Base-by-base conservation (phyloP, 108 stramenopile species). In the Schizochytrium sp. region DNA sequence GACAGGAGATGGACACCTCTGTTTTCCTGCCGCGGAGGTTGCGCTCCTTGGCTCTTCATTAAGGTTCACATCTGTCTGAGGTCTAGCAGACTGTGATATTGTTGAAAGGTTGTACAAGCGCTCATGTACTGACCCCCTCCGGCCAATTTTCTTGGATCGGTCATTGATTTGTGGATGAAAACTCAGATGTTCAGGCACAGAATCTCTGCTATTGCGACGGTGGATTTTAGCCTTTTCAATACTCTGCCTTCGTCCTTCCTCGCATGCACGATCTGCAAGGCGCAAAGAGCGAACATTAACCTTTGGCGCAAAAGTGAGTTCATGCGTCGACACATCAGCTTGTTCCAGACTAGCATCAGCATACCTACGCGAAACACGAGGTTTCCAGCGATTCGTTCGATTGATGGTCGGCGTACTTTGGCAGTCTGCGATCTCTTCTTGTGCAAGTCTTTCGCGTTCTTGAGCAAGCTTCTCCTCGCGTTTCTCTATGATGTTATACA, bases 111-210 rank as follows among this genome's bases (percentile, higher is more conserved):
- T 47, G 47, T 47, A 83, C 15, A 83, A 50, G 5, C 76, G 76
- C 76, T 83, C 76, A 42, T 83, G 76, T 5, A 83, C 53, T 42
- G 5, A 53, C 28, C 53, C 76, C 50, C 55, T 53, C 28, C 76
- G 76, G n/a, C n/a, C 53, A 83, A 83, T 49, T 2, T 83, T 17
- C 3, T 53, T 83, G 10, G 76, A 83, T 5, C 76, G 76, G n/a
- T 17, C 50, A 55, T 83, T 83, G 13, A 83, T 83, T 55, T 83
- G 47, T 50, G 76, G 76, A 3, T 83, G 76, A 83, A 83, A 83
- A 38, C 50, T 17, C 15, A 53, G 76, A n/a, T 83, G 28, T 17
- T 38, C 42, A 1, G 47, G 50, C 15, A 40, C 76, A 38, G 76
- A 47, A 28, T 47, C 53, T 7, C 50, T 38, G 55, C 28, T 38